A percentile compares a stretch with the other conserved stretches of the same genome.
These are phyloP conservation scores for Cryptococcus sp. DNA, from an alignment of 1,284 basidiomycete genomes.

Conservation along the genomic window DNA sequence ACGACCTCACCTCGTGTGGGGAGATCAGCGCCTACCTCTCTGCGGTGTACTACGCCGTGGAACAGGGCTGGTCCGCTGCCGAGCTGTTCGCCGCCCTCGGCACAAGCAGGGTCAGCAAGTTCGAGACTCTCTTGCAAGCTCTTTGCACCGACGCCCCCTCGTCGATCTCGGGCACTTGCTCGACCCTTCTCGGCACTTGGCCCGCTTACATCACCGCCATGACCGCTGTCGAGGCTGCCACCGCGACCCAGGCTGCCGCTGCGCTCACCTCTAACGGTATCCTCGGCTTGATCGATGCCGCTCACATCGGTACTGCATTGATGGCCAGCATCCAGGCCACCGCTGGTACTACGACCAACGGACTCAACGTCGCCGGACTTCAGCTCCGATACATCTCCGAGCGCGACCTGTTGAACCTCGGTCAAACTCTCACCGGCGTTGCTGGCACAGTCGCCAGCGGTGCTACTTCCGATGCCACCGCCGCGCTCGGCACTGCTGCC, in stretches of 20 bases:
- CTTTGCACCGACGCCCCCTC: conserved; percentile 12
- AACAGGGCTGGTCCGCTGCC: conserved; percentile 19
- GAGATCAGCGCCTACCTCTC: conserved; percentile 19
- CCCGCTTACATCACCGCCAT: conserved; percentile 10
- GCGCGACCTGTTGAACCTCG: neutral
- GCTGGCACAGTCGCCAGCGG: neutral
- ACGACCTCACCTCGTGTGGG: conserved; percentile 14
- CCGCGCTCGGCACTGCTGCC: conserved; percentile 8
- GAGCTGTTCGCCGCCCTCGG: conserved; percentile 21
- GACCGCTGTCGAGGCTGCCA: conserved; percentile 4
- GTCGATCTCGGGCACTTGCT: conserved; percentile 10
- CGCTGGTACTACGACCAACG: conserved; percentile 3
- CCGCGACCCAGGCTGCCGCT: conserved; percentile 3
- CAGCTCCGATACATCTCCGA: conserved; percentile 7
- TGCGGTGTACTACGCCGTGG: conserved; percentile 18
- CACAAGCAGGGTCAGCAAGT: conserved; percentile 14
- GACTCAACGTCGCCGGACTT: conserved; percentile 3
- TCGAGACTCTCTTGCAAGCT: conserved; percentile 5
- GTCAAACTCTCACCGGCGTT: neutral
- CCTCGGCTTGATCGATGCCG: conserved; percentile 15
- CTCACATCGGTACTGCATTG: conserved; percentile 10
- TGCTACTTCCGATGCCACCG: neutral
- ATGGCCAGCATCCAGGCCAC: conserved; percentile 5
- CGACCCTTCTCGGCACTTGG: conserved; percentile 14
- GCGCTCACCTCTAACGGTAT: conserved; percentile 14